A percentile compares a stretch with the other conserved stretches of the same genome.
These are phyloP conservation scores for Pleurotus pulmonarius DNA, from an alignment of 768 basidiomycete species.

Conservation along the genomic window DNA sequence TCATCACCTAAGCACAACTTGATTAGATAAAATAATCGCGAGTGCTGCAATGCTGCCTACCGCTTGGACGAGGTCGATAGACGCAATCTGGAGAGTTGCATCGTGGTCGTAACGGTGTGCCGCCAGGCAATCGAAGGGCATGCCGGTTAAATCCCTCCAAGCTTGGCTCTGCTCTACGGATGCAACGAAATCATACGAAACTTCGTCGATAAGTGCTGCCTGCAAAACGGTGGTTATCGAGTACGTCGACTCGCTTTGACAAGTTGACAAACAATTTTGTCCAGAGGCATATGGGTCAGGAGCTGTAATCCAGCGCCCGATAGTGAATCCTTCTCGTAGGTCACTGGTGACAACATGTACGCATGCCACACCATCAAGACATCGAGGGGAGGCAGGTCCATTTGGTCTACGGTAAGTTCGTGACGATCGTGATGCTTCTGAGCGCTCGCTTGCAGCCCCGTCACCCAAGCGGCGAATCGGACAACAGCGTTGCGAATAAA, in stretches of 20 bases:
- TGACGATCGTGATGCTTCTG: neutral
- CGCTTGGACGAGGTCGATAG: neutral
- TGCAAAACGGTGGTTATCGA: neutral
- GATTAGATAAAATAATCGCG: neutral
- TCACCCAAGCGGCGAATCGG: neutral
- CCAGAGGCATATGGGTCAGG: neutral
- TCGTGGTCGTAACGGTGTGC: neutral
- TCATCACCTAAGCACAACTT: neutral
- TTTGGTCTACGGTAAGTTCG: neutral
- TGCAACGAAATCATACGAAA: neutral
- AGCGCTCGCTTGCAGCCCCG: neutral
- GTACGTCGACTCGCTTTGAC: no score
- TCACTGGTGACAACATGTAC: slow-evolving; percentile 2
- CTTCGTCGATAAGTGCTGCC: neutral
- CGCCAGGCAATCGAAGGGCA: neutral
- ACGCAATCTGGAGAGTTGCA: neutral
- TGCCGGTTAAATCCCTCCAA: neutral
- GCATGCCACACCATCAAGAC: slow-evolving; percentile 16
- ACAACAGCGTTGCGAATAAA: neutral
- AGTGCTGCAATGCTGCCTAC: neutral
- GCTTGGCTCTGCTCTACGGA: neutral
- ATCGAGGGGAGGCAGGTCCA: slow-evolving; percentile 11
- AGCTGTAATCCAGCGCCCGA: neutral
- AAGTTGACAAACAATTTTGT: neutral
- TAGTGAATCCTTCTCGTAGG: neutral